Base-by-base conservation (phyloP, 495 filamentous ascomycete genomes). In the Penicillium turbatum region DNA sequence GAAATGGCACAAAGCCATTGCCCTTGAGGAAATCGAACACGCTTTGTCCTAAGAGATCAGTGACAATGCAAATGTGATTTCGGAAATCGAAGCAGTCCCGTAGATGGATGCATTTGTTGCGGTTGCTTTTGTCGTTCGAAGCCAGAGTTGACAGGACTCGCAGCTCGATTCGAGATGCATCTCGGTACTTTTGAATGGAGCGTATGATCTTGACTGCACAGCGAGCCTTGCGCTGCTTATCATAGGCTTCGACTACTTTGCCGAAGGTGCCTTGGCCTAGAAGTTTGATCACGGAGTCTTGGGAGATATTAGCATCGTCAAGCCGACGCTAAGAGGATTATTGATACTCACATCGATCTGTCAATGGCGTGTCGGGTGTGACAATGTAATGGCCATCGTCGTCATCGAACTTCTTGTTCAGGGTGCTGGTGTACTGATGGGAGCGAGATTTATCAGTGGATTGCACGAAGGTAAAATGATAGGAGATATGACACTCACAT, bases 11-110 rank as follows among this genome's bases (percentile, higher is more conserved):
- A 68, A 97, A 98, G 41, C 78, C 77, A 67, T 97, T 97, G 60
- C 84, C 84, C 74, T 98, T 98, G 39, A 98, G 77, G 63, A 98
- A 98, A 74, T 98, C 93, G 69, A 98, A 98, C 16, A 98, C 93
- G 64, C 92, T 97, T 61, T 96, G 92, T 19, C 93, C 93, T 19
- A 97, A 79, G 16, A 98, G 77, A 68, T 97, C 93, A 67, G 95
- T 98, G 60, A 98, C 93, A 62, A 98, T 98, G 77, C 93, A 98
- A 61, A 98, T 98, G 67, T 98, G 93, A 46, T 93, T 93, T 17
- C 92, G 83, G 76, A 87, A 97, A 67, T 98, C 93, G 73, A 98
- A 98, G 71, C 92, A 97, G 64, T 98, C 93, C 26, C 92, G 84
- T 21, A 98, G 78, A 68, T 98, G 93, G 47, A 98, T 98, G 74